Base-by-base conservation (phyloP, 176 grass and related monocot genomes). In the Pontederia crassipes region DNA sequence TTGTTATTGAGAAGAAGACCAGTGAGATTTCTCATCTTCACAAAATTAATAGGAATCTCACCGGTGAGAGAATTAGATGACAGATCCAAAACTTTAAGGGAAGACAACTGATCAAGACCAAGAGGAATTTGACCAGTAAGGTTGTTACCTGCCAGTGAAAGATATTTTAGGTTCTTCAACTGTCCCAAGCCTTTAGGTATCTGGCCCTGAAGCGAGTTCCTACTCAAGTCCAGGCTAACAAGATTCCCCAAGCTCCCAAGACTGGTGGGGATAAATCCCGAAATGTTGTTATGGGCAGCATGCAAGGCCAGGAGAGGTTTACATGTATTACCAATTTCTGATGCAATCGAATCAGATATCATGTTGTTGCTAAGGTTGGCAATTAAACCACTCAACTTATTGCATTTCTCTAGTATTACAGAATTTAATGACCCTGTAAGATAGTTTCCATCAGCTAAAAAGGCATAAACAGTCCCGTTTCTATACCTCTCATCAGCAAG, bases 1-100 rank as follows among this genome's bases (percentile, higher is more conserved):
- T 98, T 98, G 62, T 98, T 92, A 54, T 88, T 75, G 75, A 98
- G 93, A 51, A 83, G 54, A 55, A 98, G 76, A 35, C 61, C 70
- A 58, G 76, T 83, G 28, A 98, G 81, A 79, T 88, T 98, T 67
- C 13, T 81, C 40, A 98, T 67, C 47, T 79, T 86, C 61, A 79
- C 52, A 66, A 98, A 76, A 40, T 53, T 64, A 73, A 11, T 75
- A 67, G 93, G 93, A 48, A 98, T 98, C 48, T 83, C 56, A 46
- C 87, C 93, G 29, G 71, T 54, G 9, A 98, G 74, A 32, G 61
- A 79, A 68, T 98, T 98, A 17, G 78, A 92, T n/a, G 87, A 98
- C 28, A 98, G 84, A 68, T 98, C 84, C 79, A 98, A 74, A 73
- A 83, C 57, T 68, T 83, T 79, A 49, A 98, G 74, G 70, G 84